Conservation (phyloP, 257 asterid species). For the Salvia rosmarinus region DNA sequence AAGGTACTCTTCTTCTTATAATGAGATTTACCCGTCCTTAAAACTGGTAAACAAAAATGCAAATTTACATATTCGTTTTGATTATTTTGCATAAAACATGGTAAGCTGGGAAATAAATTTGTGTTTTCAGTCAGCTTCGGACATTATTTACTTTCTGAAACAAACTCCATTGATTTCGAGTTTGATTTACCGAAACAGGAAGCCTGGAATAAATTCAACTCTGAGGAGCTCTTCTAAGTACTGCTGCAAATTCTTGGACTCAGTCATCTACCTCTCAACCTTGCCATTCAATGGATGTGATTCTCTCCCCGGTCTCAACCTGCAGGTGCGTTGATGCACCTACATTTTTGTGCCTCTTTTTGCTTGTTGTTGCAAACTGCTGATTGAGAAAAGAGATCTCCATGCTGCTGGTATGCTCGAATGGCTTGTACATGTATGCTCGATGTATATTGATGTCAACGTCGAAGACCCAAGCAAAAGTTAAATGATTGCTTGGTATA, state of each 20-base stretch:
- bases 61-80: not conserved
- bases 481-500: constrained; percentile 47
- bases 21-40: not conserved
- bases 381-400: constrained; percentile 38
- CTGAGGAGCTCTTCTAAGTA: constrained; percentile 97
- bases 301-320: constrained; percentile 27
- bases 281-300: constrained; percentile 31
- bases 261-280: constrained; percentile 37
- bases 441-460: constrained; percentile 55
- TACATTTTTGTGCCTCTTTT: constrained; percentile 34
- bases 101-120: constrained; percentile 5
- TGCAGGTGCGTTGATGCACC: constrained; percentile 30
- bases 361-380: constrained; percentile 42
- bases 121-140: not conserved
- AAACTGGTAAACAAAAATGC: not conserved
- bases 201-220: constrained; percentile 98
- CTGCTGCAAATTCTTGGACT: constrained; percentile 33
- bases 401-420: constrained; percentile 37
- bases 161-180: constrained; percentile 30
- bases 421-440: constrained; percentile 45
- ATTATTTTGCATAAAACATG: constrained; percentile 19
- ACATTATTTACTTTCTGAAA: constrained; percentile 9
- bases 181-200: constrained; percentile 58
- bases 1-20: constrained; percentile 61
- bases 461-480: constrained; percentile 39